Percentiles rank a stretch among this genome's conserved stretches.
These are phyloP conservation scores for Arthrobotrys sphaeroides DNA, from an alignment of 2,329 filamentous ascomycete genomes.

Conservation along the genomic window DNA sequence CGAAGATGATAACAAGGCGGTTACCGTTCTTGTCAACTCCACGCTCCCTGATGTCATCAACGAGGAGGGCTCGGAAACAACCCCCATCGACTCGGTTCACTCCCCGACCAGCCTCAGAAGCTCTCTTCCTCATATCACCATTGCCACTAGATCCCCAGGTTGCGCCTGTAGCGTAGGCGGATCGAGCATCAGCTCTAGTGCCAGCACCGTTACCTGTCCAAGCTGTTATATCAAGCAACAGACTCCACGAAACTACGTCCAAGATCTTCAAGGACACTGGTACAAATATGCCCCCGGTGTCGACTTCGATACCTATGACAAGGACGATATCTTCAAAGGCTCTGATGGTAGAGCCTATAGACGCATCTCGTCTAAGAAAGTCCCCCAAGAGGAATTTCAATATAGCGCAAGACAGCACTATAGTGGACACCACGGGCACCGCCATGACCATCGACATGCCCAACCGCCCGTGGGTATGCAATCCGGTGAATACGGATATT, in stretches of 20 bases:
- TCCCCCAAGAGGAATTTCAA: conserved; percentile 30
- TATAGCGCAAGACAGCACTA: neutral
- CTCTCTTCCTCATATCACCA: conserved; percentile 20
- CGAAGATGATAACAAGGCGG: conserved; percentile 2
- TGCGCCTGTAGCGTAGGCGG: conserved; percentile 36
- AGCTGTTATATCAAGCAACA: conserved; percentile 49
- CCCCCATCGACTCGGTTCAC: conserved; percentile 35
- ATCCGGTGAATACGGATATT: neutral
- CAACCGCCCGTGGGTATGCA: neutral
- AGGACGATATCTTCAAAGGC: conserved; percentile 38
- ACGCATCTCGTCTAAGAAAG: conserved; percentile 33
- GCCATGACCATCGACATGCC: neutral
- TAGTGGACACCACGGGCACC: neutral
- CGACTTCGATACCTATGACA: conserved; percentile 29
- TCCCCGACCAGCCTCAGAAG: conserved; percentile 29
- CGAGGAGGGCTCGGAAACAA: conserved; percentile 25
- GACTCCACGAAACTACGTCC: conserved; percentile 42
- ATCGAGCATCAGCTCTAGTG: conserved; percentile 2
- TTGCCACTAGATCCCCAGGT: conserved; percentile 23
- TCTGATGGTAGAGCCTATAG: conserved; percentile 46
- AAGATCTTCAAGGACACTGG: conserved; percentile 31
- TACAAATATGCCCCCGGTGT: conserved; percentile 35
- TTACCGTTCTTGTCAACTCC: conserved; percentile 23
- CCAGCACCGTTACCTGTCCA: conserved; percentile 22
- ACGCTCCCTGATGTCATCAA: conserved; percentile 9